Evolutionary conservation across 164 flowering plant genomes (phyloP).

Genomic region (Piper longum): DNA sequence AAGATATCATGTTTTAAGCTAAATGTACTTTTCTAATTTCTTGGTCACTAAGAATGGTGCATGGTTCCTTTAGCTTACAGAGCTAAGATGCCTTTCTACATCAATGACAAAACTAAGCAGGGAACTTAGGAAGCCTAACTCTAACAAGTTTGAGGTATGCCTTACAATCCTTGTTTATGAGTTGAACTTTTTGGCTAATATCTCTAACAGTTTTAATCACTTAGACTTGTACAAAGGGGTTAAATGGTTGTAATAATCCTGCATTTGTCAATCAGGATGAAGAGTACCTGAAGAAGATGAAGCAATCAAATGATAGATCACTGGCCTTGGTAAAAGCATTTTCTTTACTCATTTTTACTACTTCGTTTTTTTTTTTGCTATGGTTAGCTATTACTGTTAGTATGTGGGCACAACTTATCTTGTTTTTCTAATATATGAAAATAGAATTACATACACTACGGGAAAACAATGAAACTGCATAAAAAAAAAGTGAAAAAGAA

Average conservation of each 20-base stretch:
- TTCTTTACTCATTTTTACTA: too few species aligned
- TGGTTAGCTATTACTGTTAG: too few species aligned
- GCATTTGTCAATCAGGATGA: slow-evolving; percentile 45
- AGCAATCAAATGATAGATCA: slow-evolving; percentile 67
- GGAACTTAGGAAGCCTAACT: slow-evolving; percentile 45
- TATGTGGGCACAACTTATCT: too few species aligned
- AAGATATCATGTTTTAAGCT: background rate
- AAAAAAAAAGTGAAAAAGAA: too few species aligned
- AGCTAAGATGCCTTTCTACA: slow-evolving; percentile 78
- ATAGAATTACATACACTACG: too few species aligned
- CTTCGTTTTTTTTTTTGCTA: too few species aligned
- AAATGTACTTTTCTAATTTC: background rate
- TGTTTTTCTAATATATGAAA: too few species aligned
- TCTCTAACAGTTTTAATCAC: background rate
- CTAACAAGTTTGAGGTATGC: slow-evolving; percentile 47
- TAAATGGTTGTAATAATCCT: background rate
- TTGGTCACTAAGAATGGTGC: background rate
- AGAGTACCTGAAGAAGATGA: slow-evolving; percentile 42
- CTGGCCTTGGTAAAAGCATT: slow-evolving; percentile 61
- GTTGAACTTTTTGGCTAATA: background rate
- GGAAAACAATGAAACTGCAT: too few species aligned
- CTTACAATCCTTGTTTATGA: background rate
- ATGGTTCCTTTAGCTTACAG: slow-evolving; percentile 43
- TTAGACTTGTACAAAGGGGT: background rate
- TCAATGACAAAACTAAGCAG: slow-evolving; percentile 75